phyloP scores from a whole-genome alignment of 192 early-diverging fungal genomes.

The Coemansia biformis region DNA sequence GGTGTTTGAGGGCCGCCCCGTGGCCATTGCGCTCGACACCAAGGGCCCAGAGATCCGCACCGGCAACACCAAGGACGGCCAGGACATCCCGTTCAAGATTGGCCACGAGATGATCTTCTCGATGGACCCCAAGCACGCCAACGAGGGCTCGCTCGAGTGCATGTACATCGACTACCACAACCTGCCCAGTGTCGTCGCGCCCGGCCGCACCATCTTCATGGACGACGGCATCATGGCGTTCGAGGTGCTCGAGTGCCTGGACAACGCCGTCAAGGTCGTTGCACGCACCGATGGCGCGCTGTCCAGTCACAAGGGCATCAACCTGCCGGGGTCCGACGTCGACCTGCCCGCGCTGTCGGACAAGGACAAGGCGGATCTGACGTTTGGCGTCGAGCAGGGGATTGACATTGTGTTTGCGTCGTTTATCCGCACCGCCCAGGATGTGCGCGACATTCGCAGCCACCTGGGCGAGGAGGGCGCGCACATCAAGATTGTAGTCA shows the following conservation, averaged over 20 bases:
- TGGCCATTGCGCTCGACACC: constrained; percentile 75
- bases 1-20: constrained; percentile 42
- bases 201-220: constrained; percentile 74
- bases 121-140: constrained; percentile 58
- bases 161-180: constrained; percentile 82
- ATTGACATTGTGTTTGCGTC: constrained; percentile 96
- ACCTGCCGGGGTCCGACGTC: constrained; percentile 84
- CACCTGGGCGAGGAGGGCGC: constrained; percentile 77
- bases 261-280: constrained; percentile 60
- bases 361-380: constrained; percentile 87
- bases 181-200: constrained; percentile 66
- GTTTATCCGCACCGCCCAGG: constrained; percentile 89
- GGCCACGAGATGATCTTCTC: constrained; percentile 79
- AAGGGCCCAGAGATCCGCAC: constrained; percentile 88
- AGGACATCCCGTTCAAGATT: constrained; percentile 64
- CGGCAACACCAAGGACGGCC: constrained; percentile 69
- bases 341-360: constrained; percentile 93
- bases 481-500: constrained; percentile 91
- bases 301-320: constrained; percentile 92
- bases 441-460: constrained; percentile 82
- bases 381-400: constrained; percentile 88
- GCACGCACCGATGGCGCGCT: constrained; percentile 83
- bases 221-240: constrained; percentile 97
- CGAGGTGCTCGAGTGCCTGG: constrained; percentile 69
- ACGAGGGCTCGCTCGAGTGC: constrained; percentile 57